Base-by-base conservation (phyloP, 2,329 filamentous ascomycete species). In the Penicillium olsonii region DNA sequence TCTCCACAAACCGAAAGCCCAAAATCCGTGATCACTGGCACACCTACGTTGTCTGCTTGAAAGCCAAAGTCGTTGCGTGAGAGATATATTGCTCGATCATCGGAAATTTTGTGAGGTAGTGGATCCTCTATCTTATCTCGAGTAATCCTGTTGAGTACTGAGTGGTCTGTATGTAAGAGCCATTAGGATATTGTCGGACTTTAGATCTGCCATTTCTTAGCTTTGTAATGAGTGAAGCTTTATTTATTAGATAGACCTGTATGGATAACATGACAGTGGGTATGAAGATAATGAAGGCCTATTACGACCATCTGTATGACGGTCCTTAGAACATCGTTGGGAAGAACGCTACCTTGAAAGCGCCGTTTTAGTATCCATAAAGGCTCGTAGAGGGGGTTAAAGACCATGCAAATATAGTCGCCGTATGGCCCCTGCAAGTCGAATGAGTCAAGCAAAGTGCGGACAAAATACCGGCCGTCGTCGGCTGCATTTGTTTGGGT, bases 221-320 rank as follows among this genome's bases (percentile, higher is more conserved):
- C 27, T 15, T 26, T 15, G 5, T 19, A 26, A 26, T n/a, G n/a
- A 17, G 27, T 4, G 3, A 4, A 24, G 5, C 2, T 8, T 38
- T n/a, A n/a, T 26, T 15, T 35, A 37, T 34, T 31, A 18, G 10
- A 52, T 50, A 9, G 38, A 70, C 69, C 70, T 40, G 73, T 74
- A 48, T 75, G 73, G 29, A 75, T 67, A 27, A 75, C 48, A 24
- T 63, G 62, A 42, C 67, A 72, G 49, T 73, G 60, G 0, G 64
- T 59, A 53, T 75, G 71, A 11, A 76, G 65, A 48, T 72, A 75
- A 24, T 69, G 65, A 6, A 75, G 67, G 14, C 68, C 55, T 4
- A 76, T 60, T 14, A 75, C 59, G 15, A 68, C 58, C 27, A 29
- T 29, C 27, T 2, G 27, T 11, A 29, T 34, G 26, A 66, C 49